phyloP scores from a whole-genome alignment of 495 filamentous ascomycete species.

The Thozetella sp. region DNA sequence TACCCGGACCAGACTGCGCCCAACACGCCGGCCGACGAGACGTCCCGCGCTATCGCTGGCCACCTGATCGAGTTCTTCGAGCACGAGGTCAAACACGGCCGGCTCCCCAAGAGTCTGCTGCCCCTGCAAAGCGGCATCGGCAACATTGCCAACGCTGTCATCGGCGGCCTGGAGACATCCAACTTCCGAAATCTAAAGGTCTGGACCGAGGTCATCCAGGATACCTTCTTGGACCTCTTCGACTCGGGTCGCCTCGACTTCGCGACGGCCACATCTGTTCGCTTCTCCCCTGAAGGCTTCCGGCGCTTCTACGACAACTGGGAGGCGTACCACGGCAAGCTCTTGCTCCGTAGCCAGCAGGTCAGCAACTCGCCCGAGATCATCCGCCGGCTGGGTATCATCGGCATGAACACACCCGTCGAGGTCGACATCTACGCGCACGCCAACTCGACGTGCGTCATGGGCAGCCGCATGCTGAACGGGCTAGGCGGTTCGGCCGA shows the following conservation, averaged over 20 bases:
- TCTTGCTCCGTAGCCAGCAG: conserved; percentile 83
- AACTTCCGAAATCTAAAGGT: conserved; percentile 88
- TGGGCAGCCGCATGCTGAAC: conserved; percentile 91
- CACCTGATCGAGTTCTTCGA: conserved; percentile 86
- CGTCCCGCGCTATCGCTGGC: conserved; percentile 69
- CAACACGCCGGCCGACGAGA: conserved; percentile 76
- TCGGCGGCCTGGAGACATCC: conserved; percentile 80
- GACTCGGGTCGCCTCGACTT: conserved; percentile 90
- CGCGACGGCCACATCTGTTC: conserved; percentile 87
- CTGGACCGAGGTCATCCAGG: conserved; percentile 94
- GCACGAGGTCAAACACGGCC: conserved; percentile 76
- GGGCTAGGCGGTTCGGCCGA: conserved; percentile 88
- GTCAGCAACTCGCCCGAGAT: conserved; percentile 95
- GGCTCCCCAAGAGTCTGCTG: conserved; percentile 76
- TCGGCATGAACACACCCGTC: conserved; percentile 95
- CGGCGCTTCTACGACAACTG: conserved; percentile 89
- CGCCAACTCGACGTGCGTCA: conserved; percentile 89
- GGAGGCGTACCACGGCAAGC: conserved; percentile 79
- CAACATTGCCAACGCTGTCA: conserved; percentile 92
- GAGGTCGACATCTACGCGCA: conserved; percentile 96
- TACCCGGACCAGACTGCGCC: conserved; percentile 81
- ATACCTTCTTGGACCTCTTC: conserved; percentile 93
- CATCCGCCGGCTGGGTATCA: conserved; percentile 83
- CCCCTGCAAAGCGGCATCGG: conserved; percentile 90
- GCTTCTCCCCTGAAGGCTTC: conserved; percentile 91